phyloP scores from a whole-genome alignment of 2,329 filamentous ascomycete genomes.

The Apiospora sp. region DNA sequence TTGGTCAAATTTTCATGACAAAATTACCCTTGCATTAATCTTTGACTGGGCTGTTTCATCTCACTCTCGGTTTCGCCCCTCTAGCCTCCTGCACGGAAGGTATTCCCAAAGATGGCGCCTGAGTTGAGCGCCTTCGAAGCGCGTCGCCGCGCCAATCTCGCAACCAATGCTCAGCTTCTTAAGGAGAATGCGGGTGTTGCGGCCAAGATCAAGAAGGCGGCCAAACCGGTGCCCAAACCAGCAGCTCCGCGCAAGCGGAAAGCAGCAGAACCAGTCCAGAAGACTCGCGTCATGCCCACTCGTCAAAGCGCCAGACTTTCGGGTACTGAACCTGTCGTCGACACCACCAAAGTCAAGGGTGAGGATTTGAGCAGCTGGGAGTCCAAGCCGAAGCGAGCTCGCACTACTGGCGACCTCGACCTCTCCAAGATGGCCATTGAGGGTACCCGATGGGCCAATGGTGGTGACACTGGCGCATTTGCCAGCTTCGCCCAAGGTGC shows the following conservation, averaged over 20 bases:
- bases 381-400: constrained; percentile 64
- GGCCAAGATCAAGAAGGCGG: constrained; percentile 69
- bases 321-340: constrained; percentile 57
- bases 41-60: not conserved
- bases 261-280: constrained; percentile 53
- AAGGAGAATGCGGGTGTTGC: constrained; percentile 78
- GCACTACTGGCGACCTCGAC: constrained; percentile 66
- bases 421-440: constrained; percentile 82
- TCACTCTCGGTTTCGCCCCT: not conserved
- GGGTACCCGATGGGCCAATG: constrained; percentile 77
- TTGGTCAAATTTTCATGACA: not conserved
- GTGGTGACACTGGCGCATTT: constrained; percentile 70
- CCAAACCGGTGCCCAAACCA: constrained; percentile 57
- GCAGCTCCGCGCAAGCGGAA: constrained; percentile 48
- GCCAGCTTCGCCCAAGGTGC: constrained; percentile 70
- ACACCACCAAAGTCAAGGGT: constrained; percentile 54
- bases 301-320: constrained; percentile 67
- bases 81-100: not conserved
- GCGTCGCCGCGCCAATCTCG: constrained; percentile 85
- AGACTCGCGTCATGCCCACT: constrained; percentile 57
- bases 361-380: constrained; percentile 36
- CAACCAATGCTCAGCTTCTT: constrained; percentile 78
- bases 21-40: not conserved
- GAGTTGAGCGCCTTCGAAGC: constrained; percentile 86
- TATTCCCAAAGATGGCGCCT: constrained; percentile 1